Base-by-base conservation (phyloP, 768 basidiomycete genomes). In the Psilocybe tampanensis region DNA sequence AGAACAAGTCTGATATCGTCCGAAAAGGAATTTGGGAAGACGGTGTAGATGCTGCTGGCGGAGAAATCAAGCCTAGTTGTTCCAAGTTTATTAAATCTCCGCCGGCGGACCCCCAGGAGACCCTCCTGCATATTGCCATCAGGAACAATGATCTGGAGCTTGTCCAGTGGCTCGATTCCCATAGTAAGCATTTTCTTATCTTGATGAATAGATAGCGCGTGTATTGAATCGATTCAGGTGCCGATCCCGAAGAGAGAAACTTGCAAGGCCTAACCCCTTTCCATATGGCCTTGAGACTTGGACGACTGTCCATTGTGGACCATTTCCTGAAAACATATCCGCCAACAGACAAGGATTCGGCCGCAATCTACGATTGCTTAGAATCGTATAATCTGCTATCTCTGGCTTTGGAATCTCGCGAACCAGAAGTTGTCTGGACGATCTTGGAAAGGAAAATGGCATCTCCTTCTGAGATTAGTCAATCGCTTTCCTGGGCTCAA, bases 221-320 rank as follows among this genome's bases (percentile, higher is more conserved):
- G 43, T 55, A 58, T 36, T 58, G 56, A 62, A 44, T 61, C 52
- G 43, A 59, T 58, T 26, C 64, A 92, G 90, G 84, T 72, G 89
- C 88, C 47, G 87, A 90, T 60, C 76, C 82, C 18, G 89, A 90
- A 58, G 90, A 92, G 66, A 80, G 82, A 51, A 79, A 91, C 69
- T 78, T 76, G 0, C 60, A 74, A 48, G 80, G 81, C 21, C 73
- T 80, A 47, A 88, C 89, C 3, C 80, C 86, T 2, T 85, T 90
- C 72, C 89, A 92, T 68, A 61, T 84, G 50, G 87, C 88, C 9
- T 66, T 92, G 8, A 72, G 77, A 64, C 65, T 65, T 55, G 85
- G 86, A 11, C 74, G 85, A 60, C 63, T 83, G 26, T 60, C 77
- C 12, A 76, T 90, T 57, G 68, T 87, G 56, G 71, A 77, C 41